A percentile compares a stretch with the other conserved stretches of the same genome.
These are phyloP conservation scores for Adiantum capillusveneris DNA, from an alignment of 75 land plant species.

Conservation along the genomic window DNA sequence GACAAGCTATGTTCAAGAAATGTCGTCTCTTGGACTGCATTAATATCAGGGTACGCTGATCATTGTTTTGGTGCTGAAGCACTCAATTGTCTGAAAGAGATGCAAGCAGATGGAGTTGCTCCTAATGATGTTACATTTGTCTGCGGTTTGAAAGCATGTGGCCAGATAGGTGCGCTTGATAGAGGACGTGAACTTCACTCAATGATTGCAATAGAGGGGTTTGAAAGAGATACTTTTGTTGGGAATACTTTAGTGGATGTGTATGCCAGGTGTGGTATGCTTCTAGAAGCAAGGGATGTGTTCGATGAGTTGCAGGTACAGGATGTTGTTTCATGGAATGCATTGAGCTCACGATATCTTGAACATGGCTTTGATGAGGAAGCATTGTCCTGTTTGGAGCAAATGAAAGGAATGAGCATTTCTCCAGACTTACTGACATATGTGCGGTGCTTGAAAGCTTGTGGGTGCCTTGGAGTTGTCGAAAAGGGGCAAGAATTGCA, in stretches of 20 bases:
- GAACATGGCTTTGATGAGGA: conserved; percentile 18
- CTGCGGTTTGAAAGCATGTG: conserved; percentile 17
- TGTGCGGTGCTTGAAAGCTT: conserved; percentile 12
- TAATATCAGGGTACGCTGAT: conserved; percentile 20
- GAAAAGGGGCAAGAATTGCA: conserved; percentile 12
- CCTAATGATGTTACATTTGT: conserved; percentile 10
- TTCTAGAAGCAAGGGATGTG: conserved; percentile 21
- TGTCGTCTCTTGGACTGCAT: conserved; percentile 24
- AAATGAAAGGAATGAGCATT: conserved; percentile 13
- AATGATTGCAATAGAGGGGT: conserved; percentile 1
- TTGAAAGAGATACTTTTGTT: conserved; percentile 17
- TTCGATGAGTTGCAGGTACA: conserved; percentile 23
- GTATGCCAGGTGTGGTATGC: conserved; percentile 15
- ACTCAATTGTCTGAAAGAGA: conserved; percentile 5
- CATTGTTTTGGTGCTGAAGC: conserved; percentile 14
- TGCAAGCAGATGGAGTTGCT: conserved; percentile 6
- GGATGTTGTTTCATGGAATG: conserved; percentile 27
- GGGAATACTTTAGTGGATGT: conserved; percentile 27
- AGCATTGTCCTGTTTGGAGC: conserved; percentile 9
- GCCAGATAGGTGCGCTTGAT: conserved; percentile 6
- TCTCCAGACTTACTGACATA: conserved; percentile 13
- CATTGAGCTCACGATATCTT: conserved; percentile 23
- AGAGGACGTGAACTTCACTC: conserved; percentile 9
- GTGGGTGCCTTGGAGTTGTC: conserved; percentile 9
- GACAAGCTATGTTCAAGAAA: conserved; percentile 16